A percentile compares a stretch with the other conserved stretches of the same genome.
Evolutionary conservation across 2,329 filamentous ascomycete genomes (phyloP).

Genomic region (Alternaria rosae): DNA sequence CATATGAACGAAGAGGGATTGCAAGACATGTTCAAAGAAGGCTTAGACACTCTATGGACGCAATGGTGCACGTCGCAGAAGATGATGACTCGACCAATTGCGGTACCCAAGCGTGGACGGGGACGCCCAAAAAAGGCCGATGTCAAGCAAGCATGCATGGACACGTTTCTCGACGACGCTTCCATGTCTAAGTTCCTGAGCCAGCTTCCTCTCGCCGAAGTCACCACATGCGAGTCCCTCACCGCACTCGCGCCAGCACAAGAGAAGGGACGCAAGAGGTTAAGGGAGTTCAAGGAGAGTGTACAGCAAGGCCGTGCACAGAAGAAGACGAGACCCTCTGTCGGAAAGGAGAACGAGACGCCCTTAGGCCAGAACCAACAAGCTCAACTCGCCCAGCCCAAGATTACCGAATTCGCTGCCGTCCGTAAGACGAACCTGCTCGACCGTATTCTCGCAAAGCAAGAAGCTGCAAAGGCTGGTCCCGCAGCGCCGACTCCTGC

Average conservation of each 20-base stretch:
- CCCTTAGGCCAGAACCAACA: slow-evolving; percentile 14
- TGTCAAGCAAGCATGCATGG: slow-evolving; percentile 59
- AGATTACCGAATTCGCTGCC: slow-evolving; percentile 49
- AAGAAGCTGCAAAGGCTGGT: slow-evolving; percentile 49
- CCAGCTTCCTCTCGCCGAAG: slow-evolving; percentile 63
- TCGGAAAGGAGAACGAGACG: slow-evolving; percentile 44
- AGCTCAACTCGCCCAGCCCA: slow-evolving; percentile 36
- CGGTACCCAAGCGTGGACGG: slow-evolving; percentile 45
- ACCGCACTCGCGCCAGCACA: slow-evolving; percentile 64
- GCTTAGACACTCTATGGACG: slow-evolving; percentile 56
- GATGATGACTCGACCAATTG: slow-evolving; percentile 34
- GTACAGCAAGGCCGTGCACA: slow-evolving; percentile 52
- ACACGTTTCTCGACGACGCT: slow-evolving; percentile 46
- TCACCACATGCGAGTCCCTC: slow-evolving; percentile 62
- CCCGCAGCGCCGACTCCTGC: slow-evolving; percentile 51
- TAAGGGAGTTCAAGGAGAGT: slow-evolving; percentile 72
- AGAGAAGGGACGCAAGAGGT: slow-evolving; percentile 70
- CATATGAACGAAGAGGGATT: slow-evolving; percentile 56
- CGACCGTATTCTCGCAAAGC: slow-evolving; percentile 61
- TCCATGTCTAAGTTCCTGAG: slow-evolving; percentile 59
- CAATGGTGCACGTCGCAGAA: slow-evolving; percentile 46
- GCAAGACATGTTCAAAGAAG: slow-evolving; percentile 59
- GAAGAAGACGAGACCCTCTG: slow-evolving; percentile 38
- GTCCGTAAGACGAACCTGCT: slow-evolving; percentile 57
- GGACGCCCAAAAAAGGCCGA: slow-evolving; percentile 43